A percentile compares a stretch with the other conserved stretches of the same genome.
phyloP scores from a whole-genome alignment of 75 land plant species.

The Sequoia sempervirens region DNA sequence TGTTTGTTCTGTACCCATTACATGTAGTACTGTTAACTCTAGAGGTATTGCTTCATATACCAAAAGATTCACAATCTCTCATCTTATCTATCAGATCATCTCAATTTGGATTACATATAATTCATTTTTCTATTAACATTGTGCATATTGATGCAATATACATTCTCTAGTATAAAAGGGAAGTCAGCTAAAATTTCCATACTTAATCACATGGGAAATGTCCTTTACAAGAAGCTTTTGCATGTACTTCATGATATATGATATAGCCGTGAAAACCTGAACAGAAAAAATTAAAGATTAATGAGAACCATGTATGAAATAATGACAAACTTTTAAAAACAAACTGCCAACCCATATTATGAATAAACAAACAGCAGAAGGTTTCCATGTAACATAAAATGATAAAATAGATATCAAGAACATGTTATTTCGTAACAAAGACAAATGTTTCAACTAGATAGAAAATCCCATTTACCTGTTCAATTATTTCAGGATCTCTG shows the following conservation, averaged over 20 bases:
- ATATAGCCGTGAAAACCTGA: constrained; percentile 85
- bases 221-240: constrained; percentile 68
- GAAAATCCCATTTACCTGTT: constrained; percentile 53
- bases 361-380: not conserved
- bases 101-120: not conserved
- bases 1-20: not conserved
- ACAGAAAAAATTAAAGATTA: constrained; percentile 5
- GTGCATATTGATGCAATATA: not conserved
- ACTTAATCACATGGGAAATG: constrained; percentile 53
- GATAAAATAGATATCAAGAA: not conserved
- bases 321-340: not conserved
- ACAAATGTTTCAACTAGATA: not conserved
- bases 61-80: not conserved
- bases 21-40: not conserved
- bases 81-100: not conserved
- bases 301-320: not conserved
- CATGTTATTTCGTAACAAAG: not conserved
- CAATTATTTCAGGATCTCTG: constrained; percentile 77
- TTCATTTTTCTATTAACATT: not conserved
- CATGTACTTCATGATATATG: constrained; percentile 78
- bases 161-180: not conserved
- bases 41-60: not conserved
- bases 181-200: not conserved
- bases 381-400: not conserved
- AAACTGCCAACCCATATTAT: not conserved